Evolutionary conservation across 2,329 filamentous ascomycete species (phyloP), one percentile per base, ranked within the genome.

Genomic region (Diplodia scrobiculata): DNA sequence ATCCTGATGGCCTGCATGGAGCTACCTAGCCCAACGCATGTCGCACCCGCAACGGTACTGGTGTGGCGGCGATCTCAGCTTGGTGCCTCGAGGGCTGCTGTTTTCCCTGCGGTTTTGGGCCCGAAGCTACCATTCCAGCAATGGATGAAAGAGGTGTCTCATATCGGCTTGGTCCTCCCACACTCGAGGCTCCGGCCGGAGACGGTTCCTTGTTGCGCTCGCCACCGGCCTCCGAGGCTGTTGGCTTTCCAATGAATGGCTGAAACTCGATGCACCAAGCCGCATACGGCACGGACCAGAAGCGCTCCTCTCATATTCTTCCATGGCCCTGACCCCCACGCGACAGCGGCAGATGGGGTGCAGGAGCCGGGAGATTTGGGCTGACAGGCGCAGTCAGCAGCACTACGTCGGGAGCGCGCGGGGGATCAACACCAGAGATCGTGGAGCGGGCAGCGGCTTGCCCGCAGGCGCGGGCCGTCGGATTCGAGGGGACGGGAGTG

Each of bases 261-360:
- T 59, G 54, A 47, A 59, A 59, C 53, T 13, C 32, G 32, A 17
- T 32, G 54, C 54, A 50, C 41, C 58, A 50, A 27, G 41, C 58
- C n/a, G 58, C 29, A 62, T 62, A n/a, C 27, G 58, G 45, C 41
- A 62, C 58, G 58, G 58, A 62, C 58, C 34, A 5, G 29, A 32
- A 36, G 54, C 36, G 17, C 25, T 14, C 11, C n/a, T 50, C 41
- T 62, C 27, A 27, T 36, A 62, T 62, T 62, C 9, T 62, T 11
- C 58, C 58, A 50, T 32, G 50, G 13, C 17, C 25, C 25, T 25
- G 25, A 19, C 54, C 14, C 21, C 21, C 55, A 60, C 55, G 55
- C 55, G 55, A 32, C 38, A 34, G 38, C 38, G 25, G 54, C 54
- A 59, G 54, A 29, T 34, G 45, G n/a, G 45, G 29, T 50, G 41